These are phyloP conservation scores for Pezicula neosporulosa DNA, from an alignment of 2,329 filamentous ascomycete genomes.

Conservation along the genomic window DNA sequence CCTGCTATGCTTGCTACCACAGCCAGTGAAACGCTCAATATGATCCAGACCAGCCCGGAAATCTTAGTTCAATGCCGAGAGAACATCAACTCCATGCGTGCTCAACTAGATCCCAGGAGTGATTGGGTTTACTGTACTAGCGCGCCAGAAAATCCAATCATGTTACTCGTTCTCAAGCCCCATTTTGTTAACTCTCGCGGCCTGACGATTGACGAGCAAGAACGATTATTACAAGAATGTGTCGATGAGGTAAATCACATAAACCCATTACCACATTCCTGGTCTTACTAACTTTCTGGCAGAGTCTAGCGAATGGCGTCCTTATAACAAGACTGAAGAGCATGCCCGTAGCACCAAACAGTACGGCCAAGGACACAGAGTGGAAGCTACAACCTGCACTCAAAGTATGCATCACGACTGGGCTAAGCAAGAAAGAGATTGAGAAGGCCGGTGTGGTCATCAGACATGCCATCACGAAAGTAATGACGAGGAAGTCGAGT, in stretches of 20 bases:
- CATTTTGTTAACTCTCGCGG: slow-evolving; percentile 73
- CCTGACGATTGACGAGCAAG: slow-evolving; percentile 72
- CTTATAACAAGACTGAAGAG: slow-evolving; percentile 84
- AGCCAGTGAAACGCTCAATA: slow-evolving; percentile 81
- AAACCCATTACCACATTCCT: neutral
- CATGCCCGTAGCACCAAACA: slow-evolving; percentile 61
- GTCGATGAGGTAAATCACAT: slow-evolving; percentile 79
- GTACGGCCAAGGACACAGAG: slow-evolving; percentile 64
- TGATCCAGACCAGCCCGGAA: slow-evolving; percentile 85
- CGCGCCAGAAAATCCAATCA: slow-evolving; percentile 77
- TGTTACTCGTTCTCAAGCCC: slow-evolving; percentile 79
- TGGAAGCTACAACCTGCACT: slow-evolving; percentile 76
- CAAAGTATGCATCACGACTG: slow-evolving; percentile 87
- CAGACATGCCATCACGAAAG: slow-evolving; percentile 89
- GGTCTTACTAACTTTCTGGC: slow-evolving; percentile 8
- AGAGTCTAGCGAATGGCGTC: slow-evolving; percentile 84
- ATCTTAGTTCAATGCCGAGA: slow-evolving; percentile 76
- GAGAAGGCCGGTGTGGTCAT: slow-evolving; percentile 90
- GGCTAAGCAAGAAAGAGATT: slow-evolving; percentile 87
- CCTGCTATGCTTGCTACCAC: slow-evolving; percentile 95
- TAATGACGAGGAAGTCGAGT: slow-evolving; percentile 66
- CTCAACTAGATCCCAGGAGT: slow-evolving; percentile 85
- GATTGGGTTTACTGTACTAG: slow-evolving; percentile 90
- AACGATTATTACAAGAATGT: slow-evolving; percentile 79
- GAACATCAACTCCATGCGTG: slow-evolving; percentile 80